Percentiles rank a stretch among this genome's conserved stretches.
These are phyloP conservation scores for Quercus parvula DNA, from an alignment of 306 rosid species.

Conservation along the genomic window DNA sequence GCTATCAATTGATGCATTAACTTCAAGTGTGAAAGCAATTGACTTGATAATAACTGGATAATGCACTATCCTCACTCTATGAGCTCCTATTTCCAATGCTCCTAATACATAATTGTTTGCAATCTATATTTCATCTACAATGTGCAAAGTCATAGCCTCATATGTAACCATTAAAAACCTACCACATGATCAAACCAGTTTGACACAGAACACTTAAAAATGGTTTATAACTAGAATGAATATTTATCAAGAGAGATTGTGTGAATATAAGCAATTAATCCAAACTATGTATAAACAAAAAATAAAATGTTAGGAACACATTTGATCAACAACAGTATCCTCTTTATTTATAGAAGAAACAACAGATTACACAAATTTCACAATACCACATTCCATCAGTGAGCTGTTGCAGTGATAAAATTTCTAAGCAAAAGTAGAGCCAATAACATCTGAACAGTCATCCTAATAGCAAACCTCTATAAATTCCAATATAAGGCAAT, in stretches of 20 bases:
- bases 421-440: neutral
- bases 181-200: neutral
- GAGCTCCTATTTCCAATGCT: too few relatives aligned
- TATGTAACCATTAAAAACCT: neutral
- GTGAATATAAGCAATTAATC: neutral
- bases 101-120: neutral
- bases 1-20: too few relatives aligned
- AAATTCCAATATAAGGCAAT: neutral
- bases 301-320: neutral
- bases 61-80: too few relatives aligned
- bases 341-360: neutral
- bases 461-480: neutral
- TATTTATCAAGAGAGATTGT: too few relatives aligned
- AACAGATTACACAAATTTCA: neutral
- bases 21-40: too few relatives aligned
- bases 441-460: neutral
- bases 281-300: neutral
- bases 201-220: too few relatives aligned
- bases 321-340: neutral
- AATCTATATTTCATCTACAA: neutral
- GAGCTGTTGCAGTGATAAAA: neutral
- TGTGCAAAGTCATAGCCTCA: neutral
- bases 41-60: too few relatives aligned
- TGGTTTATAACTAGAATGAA: too few relatives aligned
- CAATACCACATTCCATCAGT: neutral